A percentile compares a stretch with the other conserved stretches of the same genome.
These are phyloP conservation scores for Phylloporus arenicola DNA, from an alignment of 768 basidiomycete species.

Conservation along the genomic window DNA sequence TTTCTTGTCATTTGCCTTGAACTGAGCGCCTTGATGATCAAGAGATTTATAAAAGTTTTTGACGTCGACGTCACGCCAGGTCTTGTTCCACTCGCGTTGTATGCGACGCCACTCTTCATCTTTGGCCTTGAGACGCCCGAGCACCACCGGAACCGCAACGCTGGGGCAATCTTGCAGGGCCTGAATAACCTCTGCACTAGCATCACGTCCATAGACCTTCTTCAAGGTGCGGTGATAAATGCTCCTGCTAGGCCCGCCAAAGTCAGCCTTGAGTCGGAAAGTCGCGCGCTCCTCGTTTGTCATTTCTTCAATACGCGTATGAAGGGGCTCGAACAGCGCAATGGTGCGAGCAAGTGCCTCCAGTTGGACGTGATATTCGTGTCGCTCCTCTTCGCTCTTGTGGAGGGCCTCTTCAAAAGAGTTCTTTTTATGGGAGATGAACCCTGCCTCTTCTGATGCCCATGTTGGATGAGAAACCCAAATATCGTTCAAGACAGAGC, in stretches of 20 bases:
- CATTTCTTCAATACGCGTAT: constrained; percentile 83
- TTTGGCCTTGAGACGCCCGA: constrained; percentile 83
- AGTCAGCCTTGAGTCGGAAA: constrained; percentile 79
- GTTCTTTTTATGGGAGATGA: constrained; percentile 95
- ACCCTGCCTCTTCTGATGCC: constrained; percentile 95
- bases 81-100: constrained; percentile 92
- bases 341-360: constrained; percentile 90
- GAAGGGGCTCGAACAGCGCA: constrained; percentile 83
- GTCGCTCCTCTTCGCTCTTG: constrained; percentile 96
- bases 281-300: constrained; percentile 73
- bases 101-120: constrained; percentile 96
- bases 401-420: constrained; percentile 92
- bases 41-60: constrained; percentile 98
- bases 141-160: constrained; percentile 87
- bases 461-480: constrained; percentile 99
- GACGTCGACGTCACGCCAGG: constrained; percentile 94
- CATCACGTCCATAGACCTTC: constrained; percentile 86
- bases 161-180: constrained; percentile 90
- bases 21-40: constrained; percentile 91
- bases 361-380: constrained; percentile 95
- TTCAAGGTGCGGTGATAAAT: constrained; percentile 92
- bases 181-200: constrained; percentile 67
- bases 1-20: constrained; percentile 96
- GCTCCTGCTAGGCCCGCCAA: constrained; percentile 82
- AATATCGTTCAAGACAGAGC: constrained; percentile 92